Evolutionary conservation across 768 basidiomycete genomes (phyloP).

Genomic region (Mycena leptocephala): DNA sequence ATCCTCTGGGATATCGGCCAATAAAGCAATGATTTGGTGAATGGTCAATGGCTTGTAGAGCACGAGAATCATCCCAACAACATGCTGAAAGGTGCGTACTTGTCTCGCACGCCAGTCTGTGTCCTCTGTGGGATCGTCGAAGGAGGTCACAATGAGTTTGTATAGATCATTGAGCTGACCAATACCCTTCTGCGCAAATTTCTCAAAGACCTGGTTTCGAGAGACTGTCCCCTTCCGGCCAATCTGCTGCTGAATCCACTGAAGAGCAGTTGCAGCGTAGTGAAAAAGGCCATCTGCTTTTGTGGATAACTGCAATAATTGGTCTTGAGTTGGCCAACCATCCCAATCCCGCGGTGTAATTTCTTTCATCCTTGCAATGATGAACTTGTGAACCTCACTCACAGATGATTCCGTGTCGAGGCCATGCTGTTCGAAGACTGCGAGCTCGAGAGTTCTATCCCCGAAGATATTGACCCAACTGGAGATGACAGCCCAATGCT

Average conservation of each 20-base stretch:
- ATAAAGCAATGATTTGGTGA: slow-evolving; percentile 1
- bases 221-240: neutral
- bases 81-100: neutral
- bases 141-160: neutral
- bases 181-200: neutral
- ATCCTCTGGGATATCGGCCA: neutral
- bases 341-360: slow-evolving; percentile 4
- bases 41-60: neutral
- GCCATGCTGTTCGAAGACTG: too few species aligned
- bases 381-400: neutral
- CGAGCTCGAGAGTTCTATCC: too few species aligned
- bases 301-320: neutral
- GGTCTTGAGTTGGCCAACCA: neutral
- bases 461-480: too few species aligned
- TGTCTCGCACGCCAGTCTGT: neutral
- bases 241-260: neutral
- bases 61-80: neutral
- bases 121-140: too few species aligned
- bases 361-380: neutral
- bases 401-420: neutral
- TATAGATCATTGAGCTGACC: neutral
- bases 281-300: neutral
- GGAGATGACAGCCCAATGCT: neutral
- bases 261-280: neutral
- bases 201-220: neutral